Evolutionary conservation across 331 rosid species (phyloP).

Genomic region (Pyrus hybrid): DNA sequence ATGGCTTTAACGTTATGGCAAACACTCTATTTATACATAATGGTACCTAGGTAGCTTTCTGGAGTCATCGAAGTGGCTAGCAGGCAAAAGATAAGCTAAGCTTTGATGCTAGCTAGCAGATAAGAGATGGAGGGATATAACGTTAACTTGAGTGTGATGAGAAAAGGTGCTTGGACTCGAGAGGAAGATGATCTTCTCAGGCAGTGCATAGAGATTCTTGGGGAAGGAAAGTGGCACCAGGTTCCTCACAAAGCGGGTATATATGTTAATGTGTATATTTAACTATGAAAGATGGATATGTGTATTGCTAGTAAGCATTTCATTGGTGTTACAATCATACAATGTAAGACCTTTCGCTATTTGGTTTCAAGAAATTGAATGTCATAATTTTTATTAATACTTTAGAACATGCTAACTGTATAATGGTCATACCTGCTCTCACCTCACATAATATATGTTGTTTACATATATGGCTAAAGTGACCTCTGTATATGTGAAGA

Average conservation of each 20-base stretch:
- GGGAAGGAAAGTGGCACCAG: constrained; percentile 42
- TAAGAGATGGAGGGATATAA: neutral
- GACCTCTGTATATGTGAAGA: no score
- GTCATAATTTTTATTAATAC: neutral
- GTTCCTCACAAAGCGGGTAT: constrained; percentile 40
- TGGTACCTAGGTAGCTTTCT: neutral
- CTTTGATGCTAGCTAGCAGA: neutral
- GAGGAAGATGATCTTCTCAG: constrained; percentile 32
- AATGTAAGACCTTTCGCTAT: neutral
- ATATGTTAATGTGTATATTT: neutral
- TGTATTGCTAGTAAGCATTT: neutral
- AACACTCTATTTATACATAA: neutral
- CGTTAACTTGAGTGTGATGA: neutral
- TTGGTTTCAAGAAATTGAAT: neutral
- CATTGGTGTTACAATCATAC: neutral
- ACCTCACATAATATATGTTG: no score
- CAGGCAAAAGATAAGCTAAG: neutral
- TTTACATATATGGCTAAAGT: no score
- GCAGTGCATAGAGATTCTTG: constrained; percentile 8
- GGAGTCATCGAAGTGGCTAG: neutral
- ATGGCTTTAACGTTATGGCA: neutral
- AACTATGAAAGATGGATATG: neutral
- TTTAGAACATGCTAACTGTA: neutral
- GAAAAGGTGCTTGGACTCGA: constrained; percentile 29
- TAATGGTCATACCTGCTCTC: no score